Evolutionary conservation across 257 asterid genomes (phyloP).

Genomic region (Salvia rosmarinus): DNA sequence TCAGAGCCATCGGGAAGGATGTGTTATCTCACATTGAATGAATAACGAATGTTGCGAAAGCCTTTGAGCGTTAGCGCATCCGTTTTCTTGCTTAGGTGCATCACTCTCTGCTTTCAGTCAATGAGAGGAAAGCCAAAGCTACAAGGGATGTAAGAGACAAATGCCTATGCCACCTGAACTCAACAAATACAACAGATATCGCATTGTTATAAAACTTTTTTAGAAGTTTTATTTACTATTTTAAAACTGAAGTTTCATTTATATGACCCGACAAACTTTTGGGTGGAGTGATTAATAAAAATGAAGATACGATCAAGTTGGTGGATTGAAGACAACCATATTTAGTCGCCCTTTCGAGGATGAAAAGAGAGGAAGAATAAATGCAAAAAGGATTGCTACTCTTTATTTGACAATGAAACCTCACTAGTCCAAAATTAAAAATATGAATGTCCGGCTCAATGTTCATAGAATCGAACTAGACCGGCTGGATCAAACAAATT

Average conservation of each 20-base stretch:
- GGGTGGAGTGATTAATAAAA: background rate
- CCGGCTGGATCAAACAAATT: background rate
- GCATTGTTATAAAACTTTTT: too few relatives aligned
- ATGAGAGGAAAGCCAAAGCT: too few relatives aligned
- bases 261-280: background rate
- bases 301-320: conserved; percentile 11
- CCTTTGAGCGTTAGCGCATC: too few relatives aligned
- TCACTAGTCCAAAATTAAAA: background rate
- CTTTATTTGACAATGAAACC: conserved; percentile 29
- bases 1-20: too few relatives aligned
- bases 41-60: too few relatives aligned
- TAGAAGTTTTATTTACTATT: too few relatives aligned
- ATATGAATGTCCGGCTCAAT: background rate
- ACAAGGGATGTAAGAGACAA: too few relatives aligned
- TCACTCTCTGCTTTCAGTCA: too few relatives aligned
- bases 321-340: background rate
- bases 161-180: too few relatives aligned
- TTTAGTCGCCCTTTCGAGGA: background rate
- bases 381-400: conserved; percentile 10
- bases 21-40: too few relatives aligned
- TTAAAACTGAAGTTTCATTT: background rate
- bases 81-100: too few relatives aligned
- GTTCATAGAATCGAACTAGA: background rate
- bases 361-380: conserved; percentile 28
- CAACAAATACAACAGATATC: too few relatives aligned